Base-by-base conservation (phyloP, 495 filamentous ascomycete species). In the Xylaria intraflava region DNA sequence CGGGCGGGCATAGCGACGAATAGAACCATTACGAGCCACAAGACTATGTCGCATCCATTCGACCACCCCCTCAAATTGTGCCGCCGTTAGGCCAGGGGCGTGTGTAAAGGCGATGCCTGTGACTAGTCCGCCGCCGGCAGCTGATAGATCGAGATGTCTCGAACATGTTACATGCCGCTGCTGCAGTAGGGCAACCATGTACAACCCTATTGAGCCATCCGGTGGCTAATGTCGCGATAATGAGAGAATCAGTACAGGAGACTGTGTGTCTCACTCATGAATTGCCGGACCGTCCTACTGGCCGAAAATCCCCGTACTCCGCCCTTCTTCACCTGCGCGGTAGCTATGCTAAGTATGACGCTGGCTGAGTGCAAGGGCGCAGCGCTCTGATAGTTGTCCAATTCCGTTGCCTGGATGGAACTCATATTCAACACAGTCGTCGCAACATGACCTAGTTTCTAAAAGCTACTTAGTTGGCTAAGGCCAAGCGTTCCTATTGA, bases 21-120 rank as follows among this genome's bases (percentile, higher is more conserved):
- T 1, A 76, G 65, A n/a, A 0, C 73, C 74, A 40, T 70, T 77
- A 1, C 72, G 66, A 10, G 73, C 69, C 0, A 71, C 71, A 47
- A 78, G 77, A 1, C 65, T 73, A 46, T 76, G 74, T 52, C 75
- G 70, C 69, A 77, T 72, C 5, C 70, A 64, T 53, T 75, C 78
- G 1, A 72, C 64, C 49, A 65, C 64, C 11, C 71, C 64, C 29
- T 71, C 74, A 45, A 64, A 73, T 45, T 78, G 72, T 16, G 72
- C 73, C 10, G 68, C 60, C 70, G 77, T 76, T 6, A 73, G 49
- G 0, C 74, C 71, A 36, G 70, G 63, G 1, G 67, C 65, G 47
- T 75, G 69, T 0, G 70, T 75, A 41, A 65, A 74, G 3, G 72
- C 74, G 1, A 69, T 75, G 7, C 73, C 75, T 2, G 74, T 41